Evolutionary conservation across 345 rosid genomes (phyloP), one percentile per base, ranked within the genome.

Genomic region (Linum trigynum): DNA sequence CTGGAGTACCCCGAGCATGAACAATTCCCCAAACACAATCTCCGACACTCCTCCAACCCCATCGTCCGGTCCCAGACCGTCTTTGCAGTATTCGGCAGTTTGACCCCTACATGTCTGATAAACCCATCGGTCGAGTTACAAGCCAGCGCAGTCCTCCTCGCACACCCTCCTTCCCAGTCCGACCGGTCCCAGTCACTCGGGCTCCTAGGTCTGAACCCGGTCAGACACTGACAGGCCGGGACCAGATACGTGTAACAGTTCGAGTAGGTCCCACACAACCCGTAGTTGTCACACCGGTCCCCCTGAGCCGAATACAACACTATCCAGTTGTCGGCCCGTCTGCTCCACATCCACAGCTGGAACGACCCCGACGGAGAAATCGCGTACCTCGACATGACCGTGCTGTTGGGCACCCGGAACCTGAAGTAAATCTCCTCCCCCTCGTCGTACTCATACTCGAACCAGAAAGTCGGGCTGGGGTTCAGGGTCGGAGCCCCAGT

Each of bases 261-360:
- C 23, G 61, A 72, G 14, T 73, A 50, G 38, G 61, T 60, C 5
- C 72, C 76, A 62, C 75, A 72, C n/a, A 38, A 40, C 3, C 63
- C 71, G 63, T 72, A 72, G 3, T 11, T 12, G 15, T 68, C 68
- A 23, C 72, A 73, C 17, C 64, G 43, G 58, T 73, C 69, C 4
- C 7, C 16, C 41, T 8, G 38, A 8, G 14, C 23, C 0, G 62
- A 9, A 17, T 45, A 57, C 38, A 55, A 56, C 15, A 11, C 15
- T 11, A 36, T 7, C 76, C 72, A 73, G 15, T 35, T 36, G 0
- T 6, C 60, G 12, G 60, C 15, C 0, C 42, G 51, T 32, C 67
- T 55, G n/a, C 10, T 55, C 69, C 72, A 73, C 3, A 3, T 68
- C 41, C 16, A 38, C 5, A 59, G 69, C 16, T 48, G 57, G n/a